Base-by-base conservation (phyloP, 441 rosid genomes). In the Omphalea diandra region DNA sequence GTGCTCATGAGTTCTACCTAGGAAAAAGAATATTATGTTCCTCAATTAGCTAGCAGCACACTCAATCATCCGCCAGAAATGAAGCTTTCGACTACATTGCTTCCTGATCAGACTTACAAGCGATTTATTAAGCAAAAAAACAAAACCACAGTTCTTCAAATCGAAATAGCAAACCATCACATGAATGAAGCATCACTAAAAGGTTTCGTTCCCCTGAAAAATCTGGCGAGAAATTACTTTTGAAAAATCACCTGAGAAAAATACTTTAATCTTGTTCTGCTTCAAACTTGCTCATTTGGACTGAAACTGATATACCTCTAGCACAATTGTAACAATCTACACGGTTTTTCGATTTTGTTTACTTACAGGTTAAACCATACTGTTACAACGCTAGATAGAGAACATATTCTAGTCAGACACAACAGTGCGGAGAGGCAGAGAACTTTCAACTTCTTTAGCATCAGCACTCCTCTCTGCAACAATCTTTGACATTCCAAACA, bases 371-470 rank as follows among this genome's bases (percentile, higher is more conserved):
- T 5, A 36, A 36, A 40, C 33, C 32, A 61, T 64, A 46, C 10
- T 3, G 29, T 20, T 65, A 6, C 2, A 27, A 31, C 47, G 14
- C 4, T 1, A 2, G 49, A n/a, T 11, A 43, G 6, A 3, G 40
- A 0, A 3, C 18, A 35, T 17, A 67, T 29, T 64, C 79, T 81
- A 89, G 27, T 85, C 77, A 0, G 88, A 76, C 63, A 90, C 76
- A 5, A 76, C 78, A 46, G 89, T 88, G 66, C 71, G 85, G 41
- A 88, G 90, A 1, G 87, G 86, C 67, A 88, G 84, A 49, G 81
- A 67, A 74, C 88, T 88, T 79, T 88, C 93, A 22, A 85, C 87
- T 68, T 83, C 90, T 79, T 84, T 78, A 1, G 83, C 53, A 15
- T 84, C 87, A 61, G 74, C 79, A 68, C 53, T 82, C 67, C 65